Evolutionary conservation across 106 monocot species (phyloP).

Genomic region (Alisma plantagoaquatica): DNA sequence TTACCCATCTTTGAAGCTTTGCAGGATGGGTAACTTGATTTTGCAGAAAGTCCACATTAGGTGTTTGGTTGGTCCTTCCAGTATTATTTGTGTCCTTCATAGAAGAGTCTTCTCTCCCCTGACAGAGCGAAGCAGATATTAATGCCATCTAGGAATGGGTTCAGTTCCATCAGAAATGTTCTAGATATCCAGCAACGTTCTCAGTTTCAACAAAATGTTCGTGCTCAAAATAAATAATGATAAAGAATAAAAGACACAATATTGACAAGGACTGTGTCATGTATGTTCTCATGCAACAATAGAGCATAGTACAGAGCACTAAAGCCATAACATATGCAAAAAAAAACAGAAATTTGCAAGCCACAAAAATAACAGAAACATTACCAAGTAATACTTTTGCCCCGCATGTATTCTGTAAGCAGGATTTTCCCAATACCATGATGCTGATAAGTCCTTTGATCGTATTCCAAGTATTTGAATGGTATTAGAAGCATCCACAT

Average conservation of each 20-base stretch:
- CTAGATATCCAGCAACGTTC: background rate
- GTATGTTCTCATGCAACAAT: too few species aligned
- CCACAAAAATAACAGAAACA: background rate
- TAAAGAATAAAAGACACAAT: background rate
- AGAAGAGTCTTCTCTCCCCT: background rate
- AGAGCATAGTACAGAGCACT: too few species aligned
- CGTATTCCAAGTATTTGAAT: conserved; percentile 15
- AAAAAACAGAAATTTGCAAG: background rate
- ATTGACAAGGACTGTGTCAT: background rate
- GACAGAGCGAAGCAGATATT: background rate
- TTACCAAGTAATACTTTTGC: conserved; percentile 10
- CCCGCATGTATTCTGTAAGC: conserved; percentile 1
- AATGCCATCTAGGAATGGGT: background rate
- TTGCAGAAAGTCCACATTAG: background rate
- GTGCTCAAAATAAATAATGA: background rate
- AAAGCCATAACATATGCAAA: background rate
- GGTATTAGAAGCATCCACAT: conserved; percentile 22
- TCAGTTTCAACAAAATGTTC: background rate
- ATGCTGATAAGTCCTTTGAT: conserved; percentile 19
- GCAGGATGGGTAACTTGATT: background rate
- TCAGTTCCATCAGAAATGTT: background rate
- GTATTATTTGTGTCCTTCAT: background rate
- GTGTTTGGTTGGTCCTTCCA: background rate
- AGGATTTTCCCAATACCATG: conserved; percentile 23
- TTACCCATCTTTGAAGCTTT: background rate